Conservation (phyloP, 1,139 yeast species). For the Saccharomyces hybrid region DNA sequence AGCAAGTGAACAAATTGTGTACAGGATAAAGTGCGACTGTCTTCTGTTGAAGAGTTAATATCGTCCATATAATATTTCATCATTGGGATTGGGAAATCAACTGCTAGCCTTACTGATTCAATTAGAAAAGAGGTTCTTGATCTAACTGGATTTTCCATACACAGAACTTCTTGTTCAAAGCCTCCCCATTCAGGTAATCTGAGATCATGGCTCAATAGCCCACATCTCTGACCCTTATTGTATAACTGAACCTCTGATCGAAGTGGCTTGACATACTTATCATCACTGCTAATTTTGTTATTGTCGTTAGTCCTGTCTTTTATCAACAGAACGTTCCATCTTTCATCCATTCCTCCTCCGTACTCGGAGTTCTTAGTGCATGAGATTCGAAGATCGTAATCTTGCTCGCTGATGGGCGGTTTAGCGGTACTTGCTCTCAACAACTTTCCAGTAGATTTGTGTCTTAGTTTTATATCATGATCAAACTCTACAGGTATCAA, state of each 20-base stretch:
- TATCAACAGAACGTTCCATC: conserved; percentile 36
- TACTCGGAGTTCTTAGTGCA: conserved; percentile 48
- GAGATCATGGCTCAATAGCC: conserved; percentile 52
- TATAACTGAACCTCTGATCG: conserved; percentile 42
- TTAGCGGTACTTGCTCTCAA: conserved; percentile 51
- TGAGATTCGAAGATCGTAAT: conserved; percentile 67
- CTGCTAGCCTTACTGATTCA: conserved; percentile 33
- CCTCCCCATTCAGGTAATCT: conserved; percentile 64
- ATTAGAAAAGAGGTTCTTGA: conserved; percentile 58
- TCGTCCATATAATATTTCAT: conserved; percentile 2
- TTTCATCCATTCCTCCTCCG: conserved; percentile 45
- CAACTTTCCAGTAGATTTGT: conserved; percentile 51
- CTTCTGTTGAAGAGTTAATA: background rate
- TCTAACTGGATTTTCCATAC: conserved; percentile 56
- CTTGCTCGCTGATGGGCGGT: conserved; percentile 77
- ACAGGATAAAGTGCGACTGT: background rate
- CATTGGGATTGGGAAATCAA: background rate
- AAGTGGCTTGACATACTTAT: conserved; percentile 42
- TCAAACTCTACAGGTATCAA: conserved; percentile 42
- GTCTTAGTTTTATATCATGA: conserved; percentile 51
- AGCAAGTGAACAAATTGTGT: background rate
- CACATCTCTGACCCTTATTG: conserved; percentile 56
- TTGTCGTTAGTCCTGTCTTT: conserved; percentile 4
- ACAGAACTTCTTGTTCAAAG: conserved; percentile 67
- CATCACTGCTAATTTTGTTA: conserved; percentile 9